Conservation (phyloP, 164 flowering plant species). For the Sextonia rubra region DNA sequence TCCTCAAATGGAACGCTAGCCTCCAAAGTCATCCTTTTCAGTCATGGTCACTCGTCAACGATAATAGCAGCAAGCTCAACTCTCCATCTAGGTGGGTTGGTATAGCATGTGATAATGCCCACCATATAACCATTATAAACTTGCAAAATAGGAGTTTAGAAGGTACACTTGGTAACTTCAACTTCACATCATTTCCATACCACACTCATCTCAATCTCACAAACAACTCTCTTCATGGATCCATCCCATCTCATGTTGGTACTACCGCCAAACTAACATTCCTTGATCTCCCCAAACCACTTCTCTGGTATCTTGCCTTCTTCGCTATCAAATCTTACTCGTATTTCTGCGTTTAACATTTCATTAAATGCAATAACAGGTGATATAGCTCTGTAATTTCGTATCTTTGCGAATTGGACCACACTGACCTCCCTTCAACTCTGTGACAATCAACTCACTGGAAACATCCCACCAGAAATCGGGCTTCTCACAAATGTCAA, state of each 20-base stretch:
- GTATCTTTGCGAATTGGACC: slow-evolving; percentile 15
- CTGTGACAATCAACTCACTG: slow-evolving; percentile 12
- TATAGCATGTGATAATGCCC: background rate
- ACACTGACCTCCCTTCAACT: slow-evolving; percentile 9
- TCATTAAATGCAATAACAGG: slow-evolving; percentile 18
- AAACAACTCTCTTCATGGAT: background rate
- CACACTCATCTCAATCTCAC: slow-evolving; percentile 3
- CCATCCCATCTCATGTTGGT: slow-evolving; percentile 9
- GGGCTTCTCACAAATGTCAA: slow-evolving; percentile 13
- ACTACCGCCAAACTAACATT: background rate
- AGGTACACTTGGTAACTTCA: slow-evolving; percentile 4
- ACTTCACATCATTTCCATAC: slow-evolving; percentile 1
- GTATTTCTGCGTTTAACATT: slow-evolving; percentile 15
- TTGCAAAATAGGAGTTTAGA: background rate
- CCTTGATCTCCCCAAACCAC: background rate
- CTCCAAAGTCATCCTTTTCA: slow-evolving; percentile 14
- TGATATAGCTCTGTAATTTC: slow-evolving; percentile 12
- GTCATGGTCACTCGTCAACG: background rate
- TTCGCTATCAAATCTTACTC: slow-evolving; percentile 25
- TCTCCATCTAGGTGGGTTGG: slow-evolving; percentile 5
- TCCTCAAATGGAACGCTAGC: background rate
- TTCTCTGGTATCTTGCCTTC: slow-evolving; percentile 19
- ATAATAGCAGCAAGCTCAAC: background rate
- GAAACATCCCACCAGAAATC: slow-evolving; percentile 24
- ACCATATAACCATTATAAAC: background rate